A percentile compares a stretch with the other conserved stretches of the same genome.
phyloP scores from a whole-genome alignment of 345 rosid species.

The Arabidopsis arenosa region DNA sequence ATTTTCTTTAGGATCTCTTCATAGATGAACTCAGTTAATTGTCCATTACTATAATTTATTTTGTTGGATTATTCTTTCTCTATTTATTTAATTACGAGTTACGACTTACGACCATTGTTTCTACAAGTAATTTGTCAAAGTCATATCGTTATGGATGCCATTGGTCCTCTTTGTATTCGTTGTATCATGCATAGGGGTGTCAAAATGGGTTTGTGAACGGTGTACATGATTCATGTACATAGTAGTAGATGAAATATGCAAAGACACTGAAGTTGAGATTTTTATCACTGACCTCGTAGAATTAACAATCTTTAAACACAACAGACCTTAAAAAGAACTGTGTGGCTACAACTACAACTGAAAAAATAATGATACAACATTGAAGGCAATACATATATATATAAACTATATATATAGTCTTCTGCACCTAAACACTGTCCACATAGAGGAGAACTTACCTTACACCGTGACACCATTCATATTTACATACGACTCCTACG shows the following conservation, averaged over 20 bases:
- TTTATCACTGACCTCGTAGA: conserved; percentile 39
- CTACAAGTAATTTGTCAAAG: not conserved
- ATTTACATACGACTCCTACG: conserved; percentile 39
- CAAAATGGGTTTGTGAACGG: no score
- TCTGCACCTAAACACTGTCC: conserved; percentile 46
- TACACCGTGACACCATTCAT: conserved; percentile 34
- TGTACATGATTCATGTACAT: not conserved
- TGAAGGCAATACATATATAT: conserved; percentile 40
- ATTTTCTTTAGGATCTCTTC: no score
- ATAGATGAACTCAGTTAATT: no score
- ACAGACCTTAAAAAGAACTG: conserved; percentile 37
- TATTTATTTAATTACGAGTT: no score
- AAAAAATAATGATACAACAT: conserved; percentile 41
- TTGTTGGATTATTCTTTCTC: no score
- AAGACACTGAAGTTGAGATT: conserved; percentile 21
- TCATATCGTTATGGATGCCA: not conserved
- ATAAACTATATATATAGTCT: conserved; percentile 38
- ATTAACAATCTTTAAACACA: conserved; percentile 25
- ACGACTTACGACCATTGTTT: no score
- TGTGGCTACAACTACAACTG: conserved; percentile 41
- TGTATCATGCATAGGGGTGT: no score
- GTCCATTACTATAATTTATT: no score
- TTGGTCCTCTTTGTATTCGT: not conserved
- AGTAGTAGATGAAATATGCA: not conserved
- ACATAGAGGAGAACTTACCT: conserved; percentile 45